phyloP scores from a whole-genome alignment of 2,329 filamentous ascomycete species.

The Monosporascus sp. region DNA sequence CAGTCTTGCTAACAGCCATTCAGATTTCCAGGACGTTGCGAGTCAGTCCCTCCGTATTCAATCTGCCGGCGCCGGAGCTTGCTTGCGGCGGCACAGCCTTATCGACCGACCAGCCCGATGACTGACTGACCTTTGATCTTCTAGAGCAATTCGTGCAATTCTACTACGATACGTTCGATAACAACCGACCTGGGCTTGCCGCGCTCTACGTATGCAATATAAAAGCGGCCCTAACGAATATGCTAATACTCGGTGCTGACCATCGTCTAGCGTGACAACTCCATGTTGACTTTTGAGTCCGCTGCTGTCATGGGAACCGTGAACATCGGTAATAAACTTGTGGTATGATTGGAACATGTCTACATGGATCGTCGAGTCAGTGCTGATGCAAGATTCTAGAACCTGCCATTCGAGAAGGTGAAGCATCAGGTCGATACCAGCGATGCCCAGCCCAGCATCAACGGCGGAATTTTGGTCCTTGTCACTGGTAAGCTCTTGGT shows the following conservation, averaged over 20 bases:
- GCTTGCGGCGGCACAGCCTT: slow-evolving; percentile 1
- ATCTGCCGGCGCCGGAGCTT: not conserved
- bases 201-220: slow-evolving; percentile 72
- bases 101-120: slow-evolving; percentile 1
- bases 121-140: slow-evolving; percentile 10
- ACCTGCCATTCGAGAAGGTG: slow-evolving; percentile 49
- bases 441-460: slow-evolving; percentile 74
- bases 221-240: not conserved
- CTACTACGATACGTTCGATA: slow-evolving; percentile 88
- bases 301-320: slow-evolving; percentile 56
- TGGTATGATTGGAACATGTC: slow-evolving; percentile 46
- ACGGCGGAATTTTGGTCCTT: slow-evolving; percentile 73
- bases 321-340: slow-evolving; percentile 74
- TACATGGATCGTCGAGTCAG: not conserved
- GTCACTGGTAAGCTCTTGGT: slow-evolving; percentile 85
- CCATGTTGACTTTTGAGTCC: slow-evolving; percentile 92
- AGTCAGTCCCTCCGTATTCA: slow-evolving; percentile 33
- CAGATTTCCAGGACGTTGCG: slow-evolving; percentile 42
- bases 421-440: slow-evolving; percentile 71
- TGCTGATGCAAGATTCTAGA: slow-evolving; percentile 7
- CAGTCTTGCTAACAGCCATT: slow-evolving; percentile 7
- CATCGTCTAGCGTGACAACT: slow-evolving; percentile 61
- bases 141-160: slow-evolving; percentile 81
- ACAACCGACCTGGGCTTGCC: slow-evolving; percentile 58
- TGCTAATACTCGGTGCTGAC: slow-evolving; percentile 8